Conservation (phyloP, 257 asterid genomes). For the Handroanthus guayacan region DNA sequence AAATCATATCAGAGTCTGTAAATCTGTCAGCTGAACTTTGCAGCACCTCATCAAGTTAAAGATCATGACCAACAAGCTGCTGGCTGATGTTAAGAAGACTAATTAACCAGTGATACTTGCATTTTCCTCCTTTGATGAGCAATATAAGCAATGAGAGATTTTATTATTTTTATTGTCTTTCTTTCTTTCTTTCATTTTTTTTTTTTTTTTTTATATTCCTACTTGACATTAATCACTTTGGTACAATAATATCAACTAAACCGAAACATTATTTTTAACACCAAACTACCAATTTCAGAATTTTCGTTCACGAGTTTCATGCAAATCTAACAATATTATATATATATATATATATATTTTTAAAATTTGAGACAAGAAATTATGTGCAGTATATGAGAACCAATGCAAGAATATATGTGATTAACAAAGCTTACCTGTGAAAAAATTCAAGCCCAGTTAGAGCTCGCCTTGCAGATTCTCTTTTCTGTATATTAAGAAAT, state of each 20-base stretch:
- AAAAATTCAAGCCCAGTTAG: conserved; percentile 93
- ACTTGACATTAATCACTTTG: conserved; percentile 14
- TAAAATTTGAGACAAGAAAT: conserved; percentile 11
- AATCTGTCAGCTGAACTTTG: conserved; percentile 12
- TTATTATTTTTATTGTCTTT: too few relatives aligned
- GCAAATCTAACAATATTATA: not conserved
- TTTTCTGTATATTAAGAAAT: conserved; percentile 88
- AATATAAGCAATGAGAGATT: not conserved
- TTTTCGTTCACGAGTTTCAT: not conserved
- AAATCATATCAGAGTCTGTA: conserved; percentile 3
- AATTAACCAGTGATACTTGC: not conserved
- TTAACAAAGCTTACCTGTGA: conserved; percentile 65
- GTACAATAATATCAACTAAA: conserved; percentile 16
- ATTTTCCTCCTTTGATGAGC: conserved; percentile 33
- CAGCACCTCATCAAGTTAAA: conserved; percentile 23
- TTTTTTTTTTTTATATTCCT: not conserved
- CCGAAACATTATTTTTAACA: not conserved
- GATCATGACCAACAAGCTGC: conserved; percentile 22
- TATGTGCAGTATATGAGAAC: not conserved
- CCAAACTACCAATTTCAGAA: conserved; percentile 8
- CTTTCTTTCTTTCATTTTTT: too few relatives aligned
- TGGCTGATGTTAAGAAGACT: not conserved
- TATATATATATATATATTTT: not conserved
- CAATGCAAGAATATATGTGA: conserved; percentile 14
- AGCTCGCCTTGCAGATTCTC: conserved; percentile 93